Base-by-base conservation (phyloP, 805 yeast species). In the Monosporozyma aquatica region DNA sequence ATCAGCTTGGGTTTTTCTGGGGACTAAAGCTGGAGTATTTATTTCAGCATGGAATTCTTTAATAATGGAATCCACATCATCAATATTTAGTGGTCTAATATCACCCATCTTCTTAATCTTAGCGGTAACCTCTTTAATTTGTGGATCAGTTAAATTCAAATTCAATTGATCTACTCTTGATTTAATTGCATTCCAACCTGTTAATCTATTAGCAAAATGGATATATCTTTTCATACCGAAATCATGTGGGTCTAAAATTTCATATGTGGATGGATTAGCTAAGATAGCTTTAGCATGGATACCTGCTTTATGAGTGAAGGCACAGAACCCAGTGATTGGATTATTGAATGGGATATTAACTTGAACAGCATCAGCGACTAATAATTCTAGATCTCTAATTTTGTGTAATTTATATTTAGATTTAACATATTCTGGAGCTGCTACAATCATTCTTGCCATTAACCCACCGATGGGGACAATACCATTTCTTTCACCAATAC, bases 101-200 rank as follows among this genome's bases (percentile, higher is more conserved):
- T 90, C 98, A 53, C 97, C 98, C 59, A 90, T 76, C 67, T 79
- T 74, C 74, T 90, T 90, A 67, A 90, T 89, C 72, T 90, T 90
- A 51, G 76, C 72, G 28, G 98, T 90, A 49, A 92, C 95, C 64
- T 87, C 96, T 75, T 92, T 90, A 68, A 86, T 74, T 74, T 90
- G 97, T 52, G 81, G 92, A 62, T 90, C 98, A 40, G 92, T 79
- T 61, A 90, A 72, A 55, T 82, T 72, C 68, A 90, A 74, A 67
- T 92, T 89, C 70, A 90, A 77, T 69, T 90, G 98, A 65, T 90
- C 98, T 44, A 92, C 97, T 68, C 98, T 82, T 39, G 95, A 80
- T 73, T 90, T 90, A 74, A 90, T 90, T 40, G 97, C 97, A 67
- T 90, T 92, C 98, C 98, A 90, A 48, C 98, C 98, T 15, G 98